These are phyloP conservation scores for Mrakia gelida DNA, from an alignment of 768 basidiomycete genomes.

Conservation along the genomic window DNA sequence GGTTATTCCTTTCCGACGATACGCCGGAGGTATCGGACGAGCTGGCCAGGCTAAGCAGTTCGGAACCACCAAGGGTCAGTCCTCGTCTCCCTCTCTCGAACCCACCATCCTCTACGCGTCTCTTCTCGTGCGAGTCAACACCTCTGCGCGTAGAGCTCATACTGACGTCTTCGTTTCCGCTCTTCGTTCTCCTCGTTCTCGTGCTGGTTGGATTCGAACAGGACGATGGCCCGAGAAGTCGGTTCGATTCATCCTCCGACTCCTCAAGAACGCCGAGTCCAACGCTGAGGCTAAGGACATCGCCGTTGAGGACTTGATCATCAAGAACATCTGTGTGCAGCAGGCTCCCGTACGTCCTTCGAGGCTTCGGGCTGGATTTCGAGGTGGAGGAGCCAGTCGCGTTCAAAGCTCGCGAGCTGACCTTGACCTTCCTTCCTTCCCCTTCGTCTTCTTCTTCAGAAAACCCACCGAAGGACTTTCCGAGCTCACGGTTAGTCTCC, in stretches of 20 bases:
- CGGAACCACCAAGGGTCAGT: constrained; percentile 89
- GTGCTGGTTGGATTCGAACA: constrained; percentile 41
- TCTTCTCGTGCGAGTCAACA: background rate
- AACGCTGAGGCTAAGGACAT: constrained; percentile 98
- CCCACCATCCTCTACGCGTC: background rate
- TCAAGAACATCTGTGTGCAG: constrained; percentile 97
- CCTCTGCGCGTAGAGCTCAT: background rate
- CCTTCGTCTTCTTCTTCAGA: constrained; percentile 50
- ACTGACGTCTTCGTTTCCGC: background rate
- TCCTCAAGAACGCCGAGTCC: constrained; percentile 97
- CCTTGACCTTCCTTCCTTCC: background rate
- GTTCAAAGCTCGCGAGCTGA: background rate
- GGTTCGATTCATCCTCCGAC: constrained; percentile 84
- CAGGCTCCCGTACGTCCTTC: constrained; percentile 81
- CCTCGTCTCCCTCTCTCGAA: background rate
- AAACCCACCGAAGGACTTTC: constrained; percentile 99
- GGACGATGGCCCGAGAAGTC: constrained; percentile 99
- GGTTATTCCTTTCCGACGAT: constrained; percentile 92
- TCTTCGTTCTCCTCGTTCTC: background rate
- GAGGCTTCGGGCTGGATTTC: background rate
- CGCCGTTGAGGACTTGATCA: constrained; percentile 81
- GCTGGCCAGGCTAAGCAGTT: constrained; percentile 94
- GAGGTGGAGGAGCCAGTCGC: background rate
- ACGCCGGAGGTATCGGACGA: constrained; percentile 90
- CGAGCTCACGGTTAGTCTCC: constrained; percentile 51